A percentile compares a stretch with the other conserved stretches of the same genome.
phyloP scores from a whole-genome alignment of 805 yeast genomes.

The Ogataea nonfermentans region DNA sequence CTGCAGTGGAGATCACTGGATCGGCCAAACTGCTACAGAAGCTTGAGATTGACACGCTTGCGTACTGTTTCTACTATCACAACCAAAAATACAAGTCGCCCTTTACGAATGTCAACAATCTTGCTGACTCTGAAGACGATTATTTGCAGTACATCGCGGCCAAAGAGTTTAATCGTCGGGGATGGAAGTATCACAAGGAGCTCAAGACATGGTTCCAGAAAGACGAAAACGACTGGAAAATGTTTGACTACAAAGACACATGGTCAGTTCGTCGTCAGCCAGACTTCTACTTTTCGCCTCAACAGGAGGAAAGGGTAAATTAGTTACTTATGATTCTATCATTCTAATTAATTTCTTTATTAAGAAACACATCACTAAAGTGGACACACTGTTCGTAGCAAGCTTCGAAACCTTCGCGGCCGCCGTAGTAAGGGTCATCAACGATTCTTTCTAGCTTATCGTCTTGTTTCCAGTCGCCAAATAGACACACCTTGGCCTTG shows the following conservation, averaged over 20 bases:
- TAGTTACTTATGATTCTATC: not conserved
- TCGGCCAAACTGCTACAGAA: conserved; percentile 61
- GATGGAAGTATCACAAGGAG: conserved; percentile 77
- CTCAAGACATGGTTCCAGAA: conserved; percentile 79
- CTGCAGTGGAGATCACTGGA: conserved; percentile 62
- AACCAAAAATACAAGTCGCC: conserved; percentile 31
- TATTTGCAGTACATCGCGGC: conserved; percentile 78
- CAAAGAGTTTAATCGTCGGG: conserved; percentile 69
- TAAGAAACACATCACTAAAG: conserved; percentile 70
- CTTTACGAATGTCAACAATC: conserved; percentile 23
- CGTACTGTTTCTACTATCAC: conserved; percentile 88
- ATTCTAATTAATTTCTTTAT: conserved; percentile 37
- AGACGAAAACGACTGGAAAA: conserved; percentile 59
- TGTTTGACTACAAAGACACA: conserved; percentile 64
- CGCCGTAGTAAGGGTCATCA: conserved; percentile 94
- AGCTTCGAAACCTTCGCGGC: conserved; percentile 73
- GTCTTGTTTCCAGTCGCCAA: conserved; percentile 79
- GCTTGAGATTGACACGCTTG: conserved; percentile 82
- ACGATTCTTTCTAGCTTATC: conserved; percentile 53
- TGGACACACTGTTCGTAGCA: conserved; percentile 74
- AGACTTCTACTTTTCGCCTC: conserved; percentile 35
- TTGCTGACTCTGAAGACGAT: conserved; percentile 39
- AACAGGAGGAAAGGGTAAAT: conserved; percentile 32
- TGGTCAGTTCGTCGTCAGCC: conserved; percentile 50
- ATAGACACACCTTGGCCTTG: conserved; percentile 53